Evolutionary conservation across 208 protist species (phyloP).

Genomic region (Leishmania major): DNA sequence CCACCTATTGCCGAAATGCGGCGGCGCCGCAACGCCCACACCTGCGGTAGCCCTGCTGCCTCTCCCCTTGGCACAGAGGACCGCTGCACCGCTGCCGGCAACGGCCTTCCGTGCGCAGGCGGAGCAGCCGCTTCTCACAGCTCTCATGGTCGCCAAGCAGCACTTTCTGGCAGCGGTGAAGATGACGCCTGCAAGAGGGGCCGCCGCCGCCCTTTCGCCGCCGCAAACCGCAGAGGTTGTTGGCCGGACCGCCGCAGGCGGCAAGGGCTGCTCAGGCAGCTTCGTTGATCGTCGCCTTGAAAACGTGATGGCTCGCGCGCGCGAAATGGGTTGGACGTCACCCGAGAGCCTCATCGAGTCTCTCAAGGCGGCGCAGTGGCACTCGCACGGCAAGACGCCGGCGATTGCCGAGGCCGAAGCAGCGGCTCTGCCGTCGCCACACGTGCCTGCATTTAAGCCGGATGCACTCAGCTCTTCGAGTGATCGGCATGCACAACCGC

Average conservation of each 20-base stretch:
- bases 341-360: background rate
- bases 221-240: background rate
- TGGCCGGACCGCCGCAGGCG: background rate
- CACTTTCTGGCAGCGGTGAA: slow-evolving; percentile 15
- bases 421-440: background rate
- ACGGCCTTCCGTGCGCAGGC: background rate
- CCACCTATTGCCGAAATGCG: background rate
- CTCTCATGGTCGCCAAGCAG: slow-evolving; percentile 37
- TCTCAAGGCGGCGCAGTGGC: background rate
- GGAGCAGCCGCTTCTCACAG: slow-evolving; percentile 28
- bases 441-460: background rate
- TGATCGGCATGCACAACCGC: background rate
- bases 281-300: slow-evolving; percentile 2
- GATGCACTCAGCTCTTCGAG: background rate
- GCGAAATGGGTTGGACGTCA: slow-evolving; percentile 6
- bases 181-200: background rate
- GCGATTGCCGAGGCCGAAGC: background rate
- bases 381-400: background rate
- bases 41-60: background rate
- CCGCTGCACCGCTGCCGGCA: background rate
- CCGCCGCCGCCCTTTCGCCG: background rate
- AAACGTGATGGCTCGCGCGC: slow-evolving; percentile 7
- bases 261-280: background rate
- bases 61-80: background rate
- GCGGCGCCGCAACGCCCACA: background rate